Evolutionary conservation across 1,139 yeast species (phyloP).

Genomic region (Saccharomyces hybrid): DNA sequence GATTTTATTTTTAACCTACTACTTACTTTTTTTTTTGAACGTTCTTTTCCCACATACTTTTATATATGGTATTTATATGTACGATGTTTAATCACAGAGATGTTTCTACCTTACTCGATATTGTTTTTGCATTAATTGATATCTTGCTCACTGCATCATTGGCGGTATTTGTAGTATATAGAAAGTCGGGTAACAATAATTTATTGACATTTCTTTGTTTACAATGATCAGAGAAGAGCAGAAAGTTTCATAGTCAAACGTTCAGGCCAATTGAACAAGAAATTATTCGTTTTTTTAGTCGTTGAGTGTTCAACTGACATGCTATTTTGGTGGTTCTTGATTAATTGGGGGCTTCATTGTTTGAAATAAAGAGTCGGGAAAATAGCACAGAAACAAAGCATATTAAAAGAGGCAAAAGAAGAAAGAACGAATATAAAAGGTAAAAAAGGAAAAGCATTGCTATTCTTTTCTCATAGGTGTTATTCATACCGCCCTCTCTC

Average conservation of each 20-base stretch:
- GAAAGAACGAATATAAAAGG: not conserved
- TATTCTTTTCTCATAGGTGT: not conserved
- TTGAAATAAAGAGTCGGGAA: not conserved
- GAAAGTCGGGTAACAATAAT: not conserved
- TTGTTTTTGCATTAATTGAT: no score
- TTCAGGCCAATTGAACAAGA: not conserved
- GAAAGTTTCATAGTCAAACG: not conserved
- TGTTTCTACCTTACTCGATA: not conserved
- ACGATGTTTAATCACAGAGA: not conserved
- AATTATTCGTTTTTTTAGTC: not conserved
- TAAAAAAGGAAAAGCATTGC: not conserved
- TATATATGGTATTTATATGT: not conserved
- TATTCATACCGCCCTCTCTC: not conserved
- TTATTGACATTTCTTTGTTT: not conserved
- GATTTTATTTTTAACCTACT: not conserved
- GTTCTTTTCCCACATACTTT: not conserved
- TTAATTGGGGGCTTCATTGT: not conserved
- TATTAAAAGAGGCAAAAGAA: not conserved
- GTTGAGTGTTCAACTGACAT: not conserved
- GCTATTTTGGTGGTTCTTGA: not conserved
- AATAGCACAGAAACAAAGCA: not conserved
- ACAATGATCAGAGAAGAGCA: not conserved
- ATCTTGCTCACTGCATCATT: not conserved
- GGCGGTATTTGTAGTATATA: not conserved
- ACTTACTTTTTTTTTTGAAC: not conserved